A percentile compares a stretch with the other conserved stretches of the same genome.
These are phyloP conservation scores for Chalara sp. DNA, from an alignment of 2,329 filamentous ascomycete species.

Conservation along the genomic window DNA sequence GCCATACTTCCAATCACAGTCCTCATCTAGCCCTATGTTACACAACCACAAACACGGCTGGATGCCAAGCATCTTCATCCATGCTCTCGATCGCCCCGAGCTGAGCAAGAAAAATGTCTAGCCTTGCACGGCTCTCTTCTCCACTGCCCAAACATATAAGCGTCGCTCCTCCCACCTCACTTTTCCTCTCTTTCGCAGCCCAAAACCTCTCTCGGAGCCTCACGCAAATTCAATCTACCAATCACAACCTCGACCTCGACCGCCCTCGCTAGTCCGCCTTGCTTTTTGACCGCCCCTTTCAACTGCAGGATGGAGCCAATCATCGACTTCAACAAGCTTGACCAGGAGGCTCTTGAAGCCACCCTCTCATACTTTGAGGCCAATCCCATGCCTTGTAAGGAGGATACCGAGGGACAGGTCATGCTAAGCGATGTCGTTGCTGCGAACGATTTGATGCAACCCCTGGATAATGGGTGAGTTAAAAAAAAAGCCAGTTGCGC, in stretches of 20 bases:
- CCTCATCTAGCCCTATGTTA: no score
- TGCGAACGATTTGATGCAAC: slow-evolving; percentile 5
- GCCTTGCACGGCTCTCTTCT: no score
- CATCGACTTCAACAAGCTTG: slow-evolving; percentile 3
- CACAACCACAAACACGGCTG: no score
- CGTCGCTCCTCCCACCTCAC: not conserved
- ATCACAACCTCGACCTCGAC: not conserved
- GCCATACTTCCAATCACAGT: no score
- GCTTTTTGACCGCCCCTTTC: slow-evolving; percentile 1
- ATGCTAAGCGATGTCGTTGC: slow-evolving; percentile 8
- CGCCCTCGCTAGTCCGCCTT: slow-evolving; percentile 11
- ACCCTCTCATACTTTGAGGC: slow-evolving; percentile 6
- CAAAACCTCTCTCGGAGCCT: slow-evolving; percentile 5
- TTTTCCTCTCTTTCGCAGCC: slow-evolving; percentile 1
- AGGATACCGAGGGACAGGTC: not conserved
- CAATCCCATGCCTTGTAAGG: slow-evolving; percentile 3
- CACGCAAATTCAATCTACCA: not conserved
- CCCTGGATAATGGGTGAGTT: slow-evolving; percentile 7
- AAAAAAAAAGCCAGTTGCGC: slow-evolving; percentile 12
- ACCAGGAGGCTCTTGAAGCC: slow-evolving; percentile 2
- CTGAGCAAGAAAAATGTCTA: no score
- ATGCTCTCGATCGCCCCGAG: no score
- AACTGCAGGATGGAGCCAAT: slow-evolving; percentile 2
- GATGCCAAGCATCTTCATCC: no score
- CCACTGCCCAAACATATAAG: slow-evolving; percentile 4